Base-by-base conservation (phyloP, 148 eudicot species). In the Beta vulgaris region DNA sequence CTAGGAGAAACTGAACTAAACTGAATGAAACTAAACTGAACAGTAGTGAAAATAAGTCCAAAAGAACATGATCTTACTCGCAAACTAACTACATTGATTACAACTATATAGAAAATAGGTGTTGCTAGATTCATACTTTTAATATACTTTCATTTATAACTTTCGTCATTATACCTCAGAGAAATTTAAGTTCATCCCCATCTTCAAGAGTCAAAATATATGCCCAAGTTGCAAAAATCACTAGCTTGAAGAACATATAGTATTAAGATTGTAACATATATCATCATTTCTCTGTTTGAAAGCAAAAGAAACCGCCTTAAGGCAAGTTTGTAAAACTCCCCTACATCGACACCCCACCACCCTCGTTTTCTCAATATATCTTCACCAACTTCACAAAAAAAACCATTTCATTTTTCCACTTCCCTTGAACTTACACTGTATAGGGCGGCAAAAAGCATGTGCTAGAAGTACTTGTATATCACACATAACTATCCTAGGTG, bases 401-500 rank as follows among this genome's bases (percentile, higher is more conserved):
- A 68, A 0, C 25, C 0, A 46, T 18, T 34, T 54, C 73, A 44
- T 42, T 54, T n/a, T 76, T 60, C 25, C 28, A 46, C 70, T 39
- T 29, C 19, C 64, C 42, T 36, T 48, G 28, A 70, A 36, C 42
- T 34, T 49, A 43, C 21, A 46, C n/a, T 58, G 48, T 69, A 51
- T 76, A 23, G 73, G 23, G 73, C 73, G 69, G 23, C 59, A 40
- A 36, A 75, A 26, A 71, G 53, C 40, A 68, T 68, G 25, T 44
- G 59, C 68, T n/a, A 57, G 43, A 57, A 51, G 36, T 34, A n/a
- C n/a, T n/a, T 37, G 39, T 55, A 42, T 53, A 76, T 76, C 43
- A 53, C 79, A 59, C 58, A 68, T 68, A 26, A 7, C 78, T 76
- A 76, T 32, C 66, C 73, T 76, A 76, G 54, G 63, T 76, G n/a